Evolutionary conservation across 176 grass and related monocot genomes (phyloP).

Genomic region (Oryza meyeriana): DNA sequence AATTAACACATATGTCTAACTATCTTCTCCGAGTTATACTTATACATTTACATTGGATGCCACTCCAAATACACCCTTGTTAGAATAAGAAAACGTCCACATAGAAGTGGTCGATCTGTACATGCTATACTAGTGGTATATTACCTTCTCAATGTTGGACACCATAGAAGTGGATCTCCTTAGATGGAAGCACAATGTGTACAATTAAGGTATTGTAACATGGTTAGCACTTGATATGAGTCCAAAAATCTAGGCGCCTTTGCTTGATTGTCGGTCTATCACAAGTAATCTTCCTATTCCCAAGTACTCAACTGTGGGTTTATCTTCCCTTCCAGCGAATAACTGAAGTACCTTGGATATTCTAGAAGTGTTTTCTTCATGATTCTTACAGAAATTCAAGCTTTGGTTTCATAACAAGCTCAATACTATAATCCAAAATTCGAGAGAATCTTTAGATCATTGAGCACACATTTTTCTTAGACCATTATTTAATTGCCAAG

Average conservation of each 20-base stretch:
- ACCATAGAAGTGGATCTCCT: not conserved
- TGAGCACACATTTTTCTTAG: constrained; percentile 70
- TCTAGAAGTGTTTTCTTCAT: constrained; percentile 78
- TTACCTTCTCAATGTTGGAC: constrained; percentile 15
- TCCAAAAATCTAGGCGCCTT: constrained; percentile 30
- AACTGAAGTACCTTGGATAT: constrained; percentile 93
- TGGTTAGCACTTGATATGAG: not conserved
- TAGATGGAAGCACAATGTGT: constrained; percentile 15
- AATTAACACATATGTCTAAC: no score
- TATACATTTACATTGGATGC: not conserved
- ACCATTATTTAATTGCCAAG: no score
- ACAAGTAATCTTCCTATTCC: constrained; percentile 41
- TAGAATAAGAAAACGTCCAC: not conserved
- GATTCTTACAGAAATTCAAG: constrained; percentile 62
- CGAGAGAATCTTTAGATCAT: constrained; percentile 91
- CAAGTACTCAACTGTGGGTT: constrained; percentile 78
- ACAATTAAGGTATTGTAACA: not conserved
- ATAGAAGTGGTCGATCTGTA: not conserved
- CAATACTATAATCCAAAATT: constrained; percentile 69
- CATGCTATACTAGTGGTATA: not conserved
- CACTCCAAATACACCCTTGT: not conserved
- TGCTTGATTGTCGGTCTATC: constrained; percentile 27
- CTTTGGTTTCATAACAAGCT: constrained; percentile 79
- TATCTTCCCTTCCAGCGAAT: constrained; percentile 76
- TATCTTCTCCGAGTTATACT: not conserved